A percentile compares a stretch with the other conserved stretches of the same genome.
Conservation (phyloP, 2,329 filamentous ascomycete species). For the Fusarium nygamai region DNA sequence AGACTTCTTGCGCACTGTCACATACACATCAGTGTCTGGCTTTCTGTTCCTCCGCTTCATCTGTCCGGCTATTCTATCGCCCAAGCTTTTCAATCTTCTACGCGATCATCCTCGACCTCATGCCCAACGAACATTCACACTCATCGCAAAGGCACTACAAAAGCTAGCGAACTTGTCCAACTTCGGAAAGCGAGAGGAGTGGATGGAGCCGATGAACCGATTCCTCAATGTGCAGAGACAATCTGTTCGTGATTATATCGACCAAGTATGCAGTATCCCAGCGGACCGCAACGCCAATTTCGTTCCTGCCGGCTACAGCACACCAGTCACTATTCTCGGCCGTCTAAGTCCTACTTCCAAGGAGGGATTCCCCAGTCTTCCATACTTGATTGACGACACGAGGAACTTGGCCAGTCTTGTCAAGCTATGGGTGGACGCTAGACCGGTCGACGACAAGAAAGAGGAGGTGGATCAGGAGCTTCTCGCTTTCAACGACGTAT, state of each 20-base stretch:
- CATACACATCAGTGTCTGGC: slow-evolving; percentile 93
- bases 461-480: slow-evolving; percentile 59
- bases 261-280: slow-evolving; percentile 85
- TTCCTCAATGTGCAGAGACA: slow-evolving; percentile 81
- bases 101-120: slow-evolving; percentile 82
- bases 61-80: slow-evolving; percentile 94
- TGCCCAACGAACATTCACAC: slow-evolving; percentile 86
- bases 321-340: slow-evolving; percentile 87
- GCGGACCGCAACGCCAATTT: slow-evolving; percentile 72
- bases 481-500: slow-evolving; percentile 62
- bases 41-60: slow-evolving; percentile 96
- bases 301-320: slow-evolving; percentile 87
- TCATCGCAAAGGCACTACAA: slow-evolving; percentile 92
- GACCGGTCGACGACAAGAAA: slow-evolving; percentile 51
- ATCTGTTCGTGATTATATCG: slow-evolving; percentile 87
- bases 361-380: slow-evolving; percentile 92
- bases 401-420: slow-evolving; percentile 86
- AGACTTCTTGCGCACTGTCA: slow-evolving; percentile 87
- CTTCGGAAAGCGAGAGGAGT: slow-evolving; percentile 95
- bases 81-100: slow-evolving; percentile 89
- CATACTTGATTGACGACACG: slow-evolving; percentile 90
- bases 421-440: slow-evolving; percentile 77
- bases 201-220: slow-evolving; percentile 98
- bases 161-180: slow-evolving; percentile 89
- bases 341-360: slow-evolving; percentile 82